Conservation (phyloP, 441 rosid species). For the Corymbia citriodora region DNA sequence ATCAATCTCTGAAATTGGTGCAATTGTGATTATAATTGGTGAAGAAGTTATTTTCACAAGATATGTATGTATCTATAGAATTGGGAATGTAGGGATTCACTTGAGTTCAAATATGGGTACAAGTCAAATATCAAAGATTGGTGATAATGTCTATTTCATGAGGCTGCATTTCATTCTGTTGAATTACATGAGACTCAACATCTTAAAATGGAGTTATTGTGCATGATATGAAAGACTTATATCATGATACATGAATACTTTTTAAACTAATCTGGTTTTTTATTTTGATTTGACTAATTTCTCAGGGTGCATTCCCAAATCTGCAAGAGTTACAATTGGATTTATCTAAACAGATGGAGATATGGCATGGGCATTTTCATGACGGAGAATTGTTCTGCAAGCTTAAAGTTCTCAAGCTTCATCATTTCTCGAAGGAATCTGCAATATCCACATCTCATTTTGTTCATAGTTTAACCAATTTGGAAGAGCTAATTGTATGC, state of each 20-base stretch:
- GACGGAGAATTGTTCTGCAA: not conserved
- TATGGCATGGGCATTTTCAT: not conserved
- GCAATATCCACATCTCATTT: not conserved
- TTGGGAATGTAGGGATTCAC: not conserved
- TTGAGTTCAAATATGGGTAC: not conserved
- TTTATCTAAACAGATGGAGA: not conserved
- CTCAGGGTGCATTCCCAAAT: not conserved
- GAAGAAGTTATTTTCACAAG: not conserved
- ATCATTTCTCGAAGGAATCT: fast-evolving
- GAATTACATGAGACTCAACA: no score
- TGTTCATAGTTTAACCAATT: not conserved
- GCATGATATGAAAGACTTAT: fast-evolving
- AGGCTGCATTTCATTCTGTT: no score
- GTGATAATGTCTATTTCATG: not conserved
- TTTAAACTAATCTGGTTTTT: no score
- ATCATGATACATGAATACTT: not conserved
- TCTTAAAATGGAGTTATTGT: not conserved
- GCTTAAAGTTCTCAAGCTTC: not conserved
- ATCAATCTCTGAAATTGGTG: not conserved
- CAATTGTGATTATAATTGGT: not conserved
- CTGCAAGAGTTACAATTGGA: not conserved
- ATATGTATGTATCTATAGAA: not conserved
- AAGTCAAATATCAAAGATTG: not conserved
- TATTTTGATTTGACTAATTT: not conserved
- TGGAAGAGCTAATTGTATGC: not conserved